Evolutionary conservation across 2,329 filamentous ascomycete genomes (phyloP).

Genomic region (Sporothrix pallida): DNA sequence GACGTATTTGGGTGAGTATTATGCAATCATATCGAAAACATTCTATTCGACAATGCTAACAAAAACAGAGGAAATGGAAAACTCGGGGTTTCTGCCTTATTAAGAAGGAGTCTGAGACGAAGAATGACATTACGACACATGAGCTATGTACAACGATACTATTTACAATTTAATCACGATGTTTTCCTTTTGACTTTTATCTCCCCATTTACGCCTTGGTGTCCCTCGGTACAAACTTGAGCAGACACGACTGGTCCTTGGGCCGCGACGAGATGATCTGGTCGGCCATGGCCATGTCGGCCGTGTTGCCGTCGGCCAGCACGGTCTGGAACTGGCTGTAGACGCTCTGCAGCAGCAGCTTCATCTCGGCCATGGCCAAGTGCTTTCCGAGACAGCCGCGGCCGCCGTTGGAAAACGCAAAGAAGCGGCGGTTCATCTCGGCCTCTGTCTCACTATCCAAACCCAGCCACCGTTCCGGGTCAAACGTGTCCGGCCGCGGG

Average conservation of each 20-base stretch:
- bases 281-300: conserved; percentile 68
- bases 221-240: conserved; percentile 52
- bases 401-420: conserved; percentile 69
- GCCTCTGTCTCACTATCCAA: conserved; percentile 72
- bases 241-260: conserved; percentile 61
- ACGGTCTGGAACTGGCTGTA: conserved; percentile 64
- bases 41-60: not conserved
- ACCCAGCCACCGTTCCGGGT: conserved; percentile 82
- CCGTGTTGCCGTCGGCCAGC: conserved; percentile 55
- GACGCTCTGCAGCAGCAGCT: conserved; percentile 64
- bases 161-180: not conserved
- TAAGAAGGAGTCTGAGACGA: not conserved
- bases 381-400: conserved; percentile 70
- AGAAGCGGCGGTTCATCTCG: conserved; percentile 67
- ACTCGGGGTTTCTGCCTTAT: conserved; percentile 33
- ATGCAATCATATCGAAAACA: too few relatives aligned
- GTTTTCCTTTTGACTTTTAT: not conserved
- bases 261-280: conserved; percentile 71
- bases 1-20: conserved; percentile 29
- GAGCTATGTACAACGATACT: not conserved
- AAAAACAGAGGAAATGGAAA: conserved; percentile 28
- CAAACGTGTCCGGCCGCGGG: conserved; percentile 74
- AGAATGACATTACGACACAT: not conserved
- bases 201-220: too few relatives aligned
- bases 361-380: conserved; percentile 71